Evolutionary conservation across 352 stramenopile genomes (phyloP), one percentile per base, ranked within the genome.

Genomic region (Thalassiosira hispida): DNA sequence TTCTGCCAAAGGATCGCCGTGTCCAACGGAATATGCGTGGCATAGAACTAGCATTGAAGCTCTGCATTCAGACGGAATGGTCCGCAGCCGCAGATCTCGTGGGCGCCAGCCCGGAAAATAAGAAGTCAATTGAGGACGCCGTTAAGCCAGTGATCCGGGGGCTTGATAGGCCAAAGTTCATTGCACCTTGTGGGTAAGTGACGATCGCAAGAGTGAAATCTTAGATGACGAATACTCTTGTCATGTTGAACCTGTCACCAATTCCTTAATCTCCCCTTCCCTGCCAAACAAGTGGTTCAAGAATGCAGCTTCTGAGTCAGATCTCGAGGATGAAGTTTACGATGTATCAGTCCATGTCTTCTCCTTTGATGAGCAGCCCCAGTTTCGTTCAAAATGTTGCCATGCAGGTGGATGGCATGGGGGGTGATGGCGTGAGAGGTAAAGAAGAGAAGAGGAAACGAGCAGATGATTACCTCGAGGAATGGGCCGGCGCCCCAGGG

Each of bases 31-130:
- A 31, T 27, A 29, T 57, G 18, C 22, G 25, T 20, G 29, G 38
- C 20, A 52, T 56, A 8, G 60, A 68, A 33, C 31, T 56, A 3
- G 60, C 60, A 2, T 9, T 68, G 6, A 68, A 52, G 35, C 14
- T 68, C n/a, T 40, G 7, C 18, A 25, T 68, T 18, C 60, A 68
- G 33, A 51, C 60, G n/a, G 60, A 68, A 51, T 68, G 60, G 60
- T 33, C 2, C 16, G 60, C 38, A 5, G 60, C 60, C 2, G 25
- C 44, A 7, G 60, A 68, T 51, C 9, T 57, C 7, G 42, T 51
- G 2, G 11, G 12, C 2, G n/a, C 38, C 2, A 9, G 27, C n/a
- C 9, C 18, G 8, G 57, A 33, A 18, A n/a, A 7, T 9, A 7
- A 4, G 8, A 38, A 3, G 31, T 38, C 31, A 42, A 6, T 18